A percentile compares a stretch with the other conserved stretches of the same genome.
These are phyloP conservation scores for Fusarium gaditjirri DNA, from an alignment of 2,329 filamentous ascomycete species.

Conservation along the genomic window DNA sequence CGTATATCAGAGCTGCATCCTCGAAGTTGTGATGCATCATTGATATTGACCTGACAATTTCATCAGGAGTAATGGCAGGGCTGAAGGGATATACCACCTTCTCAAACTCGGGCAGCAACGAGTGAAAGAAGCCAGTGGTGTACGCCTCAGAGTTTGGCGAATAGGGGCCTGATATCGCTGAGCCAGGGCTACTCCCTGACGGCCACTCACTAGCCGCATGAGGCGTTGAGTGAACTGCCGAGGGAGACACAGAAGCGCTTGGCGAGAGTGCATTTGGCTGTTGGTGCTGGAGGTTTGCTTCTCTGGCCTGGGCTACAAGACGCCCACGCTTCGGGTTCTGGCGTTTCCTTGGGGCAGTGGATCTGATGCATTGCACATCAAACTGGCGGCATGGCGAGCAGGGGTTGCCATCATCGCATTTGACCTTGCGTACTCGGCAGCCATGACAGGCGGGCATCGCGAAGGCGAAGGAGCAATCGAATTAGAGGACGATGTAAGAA, in stretches of 20 bases:
- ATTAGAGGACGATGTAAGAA: not conserved
- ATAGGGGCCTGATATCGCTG: constrained; percentile 17
- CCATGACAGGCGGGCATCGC: constrained; percentile 40
- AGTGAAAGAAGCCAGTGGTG: constrained; percentile 31
- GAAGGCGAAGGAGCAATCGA: not conserved
- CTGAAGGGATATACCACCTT: constrained; percentile 39
- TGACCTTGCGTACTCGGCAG: constrained; percentile 43
- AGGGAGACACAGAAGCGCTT: constrained; percentile 31
- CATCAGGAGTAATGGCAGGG: constrained; percentile 31
- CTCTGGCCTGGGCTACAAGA: constrained; percentile 36
- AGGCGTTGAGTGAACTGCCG: constrained; percentile 22
- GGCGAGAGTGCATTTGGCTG: constrained; percentile 25
- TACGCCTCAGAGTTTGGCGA: constrained; percentile 29
- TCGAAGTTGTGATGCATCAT: constrained; percentile 36
- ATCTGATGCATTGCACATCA: constrained; percentile 36
- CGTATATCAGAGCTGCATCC: constrained; percentile 36
- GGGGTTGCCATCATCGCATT: constrained; percentile 40
- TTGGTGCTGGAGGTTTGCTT: constrained; percentile 29
- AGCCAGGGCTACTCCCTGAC: constrained; percentile 28
- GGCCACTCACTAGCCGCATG: constrained; percentile 27
- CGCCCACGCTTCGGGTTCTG: constrained; percentile 37
- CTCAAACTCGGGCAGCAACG: constrained; percentile 33
- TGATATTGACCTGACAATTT: constrained; percentile 32
- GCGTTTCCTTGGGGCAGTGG: constrained; percentile 33
- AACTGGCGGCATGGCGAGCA: constrained; percentile 39